Percentiles rank a stretch among this genome's conserved stretches.
These are phyloP conservation scores for Poa annua DNA, from an alignment of 176 grass and related monocot species.

Conservation along the genomic window DNA sequence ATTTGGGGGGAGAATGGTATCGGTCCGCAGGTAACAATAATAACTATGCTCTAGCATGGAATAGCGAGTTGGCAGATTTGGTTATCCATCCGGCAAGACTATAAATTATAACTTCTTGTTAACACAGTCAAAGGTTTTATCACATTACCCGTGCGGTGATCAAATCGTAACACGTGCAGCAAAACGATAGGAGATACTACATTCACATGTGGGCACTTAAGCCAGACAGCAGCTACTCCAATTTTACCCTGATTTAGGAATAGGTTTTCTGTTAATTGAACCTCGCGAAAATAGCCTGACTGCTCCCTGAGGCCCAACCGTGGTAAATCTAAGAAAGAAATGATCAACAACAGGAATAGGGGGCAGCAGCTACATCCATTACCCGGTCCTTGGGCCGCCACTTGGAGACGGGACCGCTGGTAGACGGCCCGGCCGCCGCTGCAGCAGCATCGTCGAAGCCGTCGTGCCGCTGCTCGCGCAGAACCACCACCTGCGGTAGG, in stretches of 20 bases:
- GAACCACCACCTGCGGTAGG: constrained; percentile 76
- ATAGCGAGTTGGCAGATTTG: background rate
- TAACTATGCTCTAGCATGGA: background rate
- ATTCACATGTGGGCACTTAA: background rate
- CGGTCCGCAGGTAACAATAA: background rate
- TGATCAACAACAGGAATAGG: constrained; percentile 6
- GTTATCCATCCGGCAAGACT: background rate
- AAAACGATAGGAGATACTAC: constrained; percentile 21
- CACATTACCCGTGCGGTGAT: background rate
- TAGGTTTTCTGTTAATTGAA: background rate
- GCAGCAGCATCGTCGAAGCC: constrained; percentile 68
- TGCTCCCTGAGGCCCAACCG: too few species aligned
- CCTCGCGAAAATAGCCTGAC: background rate
- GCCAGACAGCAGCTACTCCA: background rate
- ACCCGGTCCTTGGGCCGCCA: constrained; percentile 96
- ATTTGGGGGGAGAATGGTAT: constrained; percentile 14
- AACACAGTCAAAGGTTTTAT: background rate
- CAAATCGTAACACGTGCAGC: background rate
- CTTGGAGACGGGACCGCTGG: constrained; percentile 86
- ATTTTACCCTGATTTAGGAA: background rate
- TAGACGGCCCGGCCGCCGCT: constrained; percentile 54
- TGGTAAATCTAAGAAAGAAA: background rate
- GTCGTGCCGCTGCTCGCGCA: constrained; percentile 80
- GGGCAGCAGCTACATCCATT: constrained; percentile 38
- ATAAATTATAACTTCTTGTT: background rate